phyloP scores from a whole-genome alignment of 75 land plant species.

The Picea glauca region DNA sequence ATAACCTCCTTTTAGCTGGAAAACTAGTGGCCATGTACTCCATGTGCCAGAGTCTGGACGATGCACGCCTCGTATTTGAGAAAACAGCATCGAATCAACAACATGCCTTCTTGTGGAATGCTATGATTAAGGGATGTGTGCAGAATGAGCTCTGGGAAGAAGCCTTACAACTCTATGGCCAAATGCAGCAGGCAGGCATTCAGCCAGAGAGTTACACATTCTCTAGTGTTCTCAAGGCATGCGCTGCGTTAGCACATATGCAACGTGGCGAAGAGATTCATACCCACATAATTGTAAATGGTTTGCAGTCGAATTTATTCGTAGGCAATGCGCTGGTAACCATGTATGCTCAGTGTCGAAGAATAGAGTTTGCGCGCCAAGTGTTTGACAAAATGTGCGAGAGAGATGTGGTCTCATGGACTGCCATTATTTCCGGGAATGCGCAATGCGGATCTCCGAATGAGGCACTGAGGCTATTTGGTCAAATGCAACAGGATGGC shows the following conservation, averaged over 20 bases:
- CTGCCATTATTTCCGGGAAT: conserved; percentile 32
- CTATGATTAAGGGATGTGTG: conserved; percentile 12
- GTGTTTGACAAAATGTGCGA: conserved; percentile 47
- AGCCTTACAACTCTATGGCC: background rate
- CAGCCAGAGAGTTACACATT: conserved; percentile 12
- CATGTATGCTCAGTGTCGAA: background rate
- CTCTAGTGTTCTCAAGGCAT: conserved; percentile 9
- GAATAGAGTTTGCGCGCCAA: conserved; percentile 20
- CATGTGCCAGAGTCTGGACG: conserved; percentile 13
- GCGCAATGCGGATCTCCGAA: conserved; percentile 17
- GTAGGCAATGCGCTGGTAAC: conserved; percentile 12
- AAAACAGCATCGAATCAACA: background rate
- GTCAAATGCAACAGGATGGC: conserved; percentile 31
- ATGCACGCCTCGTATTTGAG: conserved; percentile 27
- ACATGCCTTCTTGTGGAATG: background rate
- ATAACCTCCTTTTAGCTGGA: no score
- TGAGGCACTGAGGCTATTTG: conserved; percentile 33
- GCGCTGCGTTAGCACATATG: conserved; percentile 1
- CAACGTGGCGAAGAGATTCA: conserved; percentile 8
- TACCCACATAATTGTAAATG: background rate
- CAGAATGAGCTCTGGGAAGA: conserved; percentile 6
- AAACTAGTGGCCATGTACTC: conserved; percentile 17
- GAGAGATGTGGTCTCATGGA: conserved; percentile 53
- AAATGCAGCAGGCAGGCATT: conserved; percentile 1
- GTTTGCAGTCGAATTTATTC: conserved; percentile 11